These are phyloP conservation scores for Coemansia asiatica DNA, from an alignment of 192 early-diverging fungal species.

Conservation along the genomic window DNA sequence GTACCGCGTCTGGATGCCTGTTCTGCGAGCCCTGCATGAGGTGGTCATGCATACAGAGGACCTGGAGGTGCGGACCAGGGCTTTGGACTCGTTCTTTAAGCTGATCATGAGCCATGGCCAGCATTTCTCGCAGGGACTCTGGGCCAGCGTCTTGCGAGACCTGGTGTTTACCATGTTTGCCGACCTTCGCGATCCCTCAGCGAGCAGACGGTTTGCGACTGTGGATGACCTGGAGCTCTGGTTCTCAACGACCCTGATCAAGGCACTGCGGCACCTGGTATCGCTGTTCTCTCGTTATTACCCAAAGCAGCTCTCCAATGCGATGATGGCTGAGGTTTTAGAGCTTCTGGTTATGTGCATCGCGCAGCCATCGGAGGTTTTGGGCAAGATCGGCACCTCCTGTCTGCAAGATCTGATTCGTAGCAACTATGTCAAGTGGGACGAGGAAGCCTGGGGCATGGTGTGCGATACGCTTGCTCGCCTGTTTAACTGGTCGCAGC, in stretches of 20 bases:
- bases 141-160: constrained; percentile 78
- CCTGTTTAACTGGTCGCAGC: constrained; percentile 81
- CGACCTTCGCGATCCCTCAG: constrained; percentile 65
- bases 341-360: constrained; percentile 83
- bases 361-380: constrained; percentile 88
- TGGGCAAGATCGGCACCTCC: constrained; percentile 85
- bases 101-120: constrained; percentile 75
- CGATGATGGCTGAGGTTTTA: constrained; percentile 77
- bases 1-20: constrained; percentile 80
- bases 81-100: constrained; percentile 81
- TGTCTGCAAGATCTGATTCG: constrained; percentile 90
- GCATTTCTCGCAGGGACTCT: constrained; percentile 73
- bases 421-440: constrained; percentile 72
- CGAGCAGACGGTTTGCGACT: constrained; percentile 63
- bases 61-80: constrained; percentile 86
- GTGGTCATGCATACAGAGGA: constrained; percentile 89
- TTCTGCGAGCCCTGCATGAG: constrained; percentile 85
- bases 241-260: constrained; percentile 92
- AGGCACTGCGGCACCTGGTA: constrained; percentile 84
- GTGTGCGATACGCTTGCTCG: constrained; percentile 68
- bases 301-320: constrained; percentile 60
- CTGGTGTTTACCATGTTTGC: constrained; percentile 91
- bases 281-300: constrained; percentile 82
- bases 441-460: constrained; percentile 69
- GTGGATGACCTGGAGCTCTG: constrained; percentile 88